Evolutionary conservation across 2,329 filamentous ascomycete species (phyloP), one percentile per base, ranked within the genome.

Genomic region (Colletotrichum ledebouriae): DNA sequence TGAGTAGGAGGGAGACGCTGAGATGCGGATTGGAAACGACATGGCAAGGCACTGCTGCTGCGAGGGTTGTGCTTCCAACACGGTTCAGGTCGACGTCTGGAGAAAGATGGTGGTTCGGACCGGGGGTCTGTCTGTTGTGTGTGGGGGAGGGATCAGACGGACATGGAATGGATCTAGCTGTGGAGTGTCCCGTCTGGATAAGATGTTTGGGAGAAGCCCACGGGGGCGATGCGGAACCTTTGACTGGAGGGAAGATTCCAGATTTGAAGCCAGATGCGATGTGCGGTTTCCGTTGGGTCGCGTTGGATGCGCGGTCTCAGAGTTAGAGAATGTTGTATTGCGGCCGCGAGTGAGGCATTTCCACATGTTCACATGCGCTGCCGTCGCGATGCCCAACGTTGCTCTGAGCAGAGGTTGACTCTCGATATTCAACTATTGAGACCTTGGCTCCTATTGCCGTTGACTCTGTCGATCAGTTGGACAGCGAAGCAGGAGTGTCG

Each of bases 171-270:
- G 50, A 37, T 42, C 58, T 56, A 41, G 29, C 39, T 53, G 53
- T 67, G 59, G 44, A 44, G 44, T 47, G 2, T 42, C 33, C 29
- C 46, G 33, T 67, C 25, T 41, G 60, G 58, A 42, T 39, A 3
- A 29, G 41, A 7, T 22, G 20, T n/a, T 5, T 34, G 29, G 52
- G 46, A 57, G 25, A 58, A 46, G 59, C 44, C 29, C 64, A 67
- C 64, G 64, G 46, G 64, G 64, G 49, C 20, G 46, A 55, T 39
- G 53, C 33, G 44, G 33, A 47, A 33, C 44, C 22, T 59, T 37
- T 64, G 59, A 67, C 64, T 67, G 64, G 64, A 67, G 64, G 60
- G 59, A 58, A 39, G 53, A 20, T 50, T 52, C 25, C 44, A 42
- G 37, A 29, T 67, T 33, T 33, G 46, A 53, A 29, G 25, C 53